phyloP scores from a whole-genome alignment of 2,329 filamentous ascomycete species.

The Colletotrichum truncatum region DNA sequence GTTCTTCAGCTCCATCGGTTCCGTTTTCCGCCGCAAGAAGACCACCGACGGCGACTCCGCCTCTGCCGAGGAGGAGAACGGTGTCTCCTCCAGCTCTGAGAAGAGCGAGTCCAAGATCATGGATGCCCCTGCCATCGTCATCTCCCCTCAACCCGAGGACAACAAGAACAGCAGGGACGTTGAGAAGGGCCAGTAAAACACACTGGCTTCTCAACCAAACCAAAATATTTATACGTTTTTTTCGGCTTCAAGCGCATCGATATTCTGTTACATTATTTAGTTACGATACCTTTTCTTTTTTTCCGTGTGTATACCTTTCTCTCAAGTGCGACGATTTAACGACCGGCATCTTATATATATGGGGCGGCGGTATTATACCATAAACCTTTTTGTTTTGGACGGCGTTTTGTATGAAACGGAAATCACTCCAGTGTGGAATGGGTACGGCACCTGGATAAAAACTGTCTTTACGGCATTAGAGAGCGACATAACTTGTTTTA shows the following conservation, averaged over 20 bases:
- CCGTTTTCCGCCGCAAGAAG: slow-evolving; percentile 22
- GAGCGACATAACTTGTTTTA: not conserved
- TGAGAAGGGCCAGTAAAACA: slow-evolving; percentile 17
- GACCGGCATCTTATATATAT: slow-evolving; percentile 11
- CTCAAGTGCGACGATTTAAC: slow-evolving; percentile 7
- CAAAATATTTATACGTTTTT: not conserved
- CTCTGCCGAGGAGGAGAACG: slow-evolving; percentile 8
- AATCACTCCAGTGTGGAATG: not conserved
- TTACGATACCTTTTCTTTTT: slow-evolving; percentile 19
- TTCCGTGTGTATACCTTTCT: not conserved
- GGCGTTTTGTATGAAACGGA: slow-evolving; percentile 8
- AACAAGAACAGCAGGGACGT: not conserved
- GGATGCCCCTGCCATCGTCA: slow-evolving; percentile 16
- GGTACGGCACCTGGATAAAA: slow-evolving; percentile 13
- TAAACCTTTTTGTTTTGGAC: not conserved
- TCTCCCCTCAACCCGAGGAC: slow-evolving; percentile 19
- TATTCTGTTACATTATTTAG: not conserved
- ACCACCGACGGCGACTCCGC: not conserved
- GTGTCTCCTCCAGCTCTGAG: not conserved
- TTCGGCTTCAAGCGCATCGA: not conserved
- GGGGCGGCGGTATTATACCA: not conserved
- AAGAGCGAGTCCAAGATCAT: slow-evolving; percentile 7
- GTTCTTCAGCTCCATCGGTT: slow-evolving; percentile 31
- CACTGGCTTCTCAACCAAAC: not conserved
- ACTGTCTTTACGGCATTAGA: slow-evolving; percentile 17